Conservation (phyloP, 352 stramenopile genomes). For the Pythium diclinum region DNA sequence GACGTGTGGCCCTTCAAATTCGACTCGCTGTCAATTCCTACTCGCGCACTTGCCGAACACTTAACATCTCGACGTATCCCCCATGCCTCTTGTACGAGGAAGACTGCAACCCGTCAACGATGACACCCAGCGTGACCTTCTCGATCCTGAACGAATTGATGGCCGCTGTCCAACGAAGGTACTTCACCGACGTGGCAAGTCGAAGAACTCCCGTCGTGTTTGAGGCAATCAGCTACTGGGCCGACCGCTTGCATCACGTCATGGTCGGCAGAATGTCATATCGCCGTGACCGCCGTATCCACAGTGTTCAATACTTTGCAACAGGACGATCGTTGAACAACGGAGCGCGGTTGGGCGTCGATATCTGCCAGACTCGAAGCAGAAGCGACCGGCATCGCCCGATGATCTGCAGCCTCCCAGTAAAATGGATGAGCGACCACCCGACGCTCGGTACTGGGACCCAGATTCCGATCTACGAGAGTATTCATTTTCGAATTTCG, state of each 20-base stretch:
- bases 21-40: slow-evolving; percentile 21
- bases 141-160: slow-evolving; percentile 38
- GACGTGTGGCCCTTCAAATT: slow-evolving; percentile 27
- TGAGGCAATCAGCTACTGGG: slow-evolving; percentile 26
- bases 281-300: neutral
- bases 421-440: neutral
- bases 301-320: neutral
- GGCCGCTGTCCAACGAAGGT: slow-evolving; percentile 11
- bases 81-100: slow-evolving; percentile 30
- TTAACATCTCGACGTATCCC: slow-evolving; percentile 22
- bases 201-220: slow-evolving; percentile 15
- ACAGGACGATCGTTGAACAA: neutral
- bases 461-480: slow-evolving; percentile 4
- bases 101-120: neutral
- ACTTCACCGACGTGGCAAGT: neutral
- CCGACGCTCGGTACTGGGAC: neutral
- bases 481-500: slow-evolving; percentile 7
- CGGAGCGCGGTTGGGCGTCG: neutral
- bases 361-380: neutral
- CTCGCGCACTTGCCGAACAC: slow-evolving; percentile 12
- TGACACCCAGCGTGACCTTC: slow-evolving; percentile 33
- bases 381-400: neutral
- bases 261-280: slow-evolving; percentile 5
- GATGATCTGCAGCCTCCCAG: neutral
- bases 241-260: slow-evolving; percentile 37